Evolutionary conservation across 257 asterid genomes (phyloP), one percentile per base, ranked within the genome.

Genomic region (Fraxinus anomala): DNA sequence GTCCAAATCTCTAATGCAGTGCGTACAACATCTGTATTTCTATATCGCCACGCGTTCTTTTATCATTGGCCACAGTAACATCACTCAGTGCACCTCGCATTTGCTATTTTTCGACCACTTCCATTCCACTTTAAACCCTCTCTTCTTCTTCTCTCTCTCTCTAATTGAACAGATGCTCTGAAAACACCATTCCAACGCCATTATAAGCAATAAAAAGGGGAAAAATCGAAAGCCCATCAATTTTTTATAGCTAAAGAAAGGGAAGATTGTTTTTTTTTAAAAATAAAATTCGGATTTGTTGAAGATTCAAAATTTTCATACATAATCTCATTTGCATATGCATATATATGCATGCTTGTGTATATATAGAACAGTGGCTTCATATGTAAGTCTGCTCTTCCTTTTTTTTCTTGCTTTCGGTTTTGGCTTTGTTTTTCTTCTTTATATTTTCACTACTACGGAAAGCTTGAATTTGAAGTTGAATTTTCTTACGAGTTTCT

Each of bases 351-450:
- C 82, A 76, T 85, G 85, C 75, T 68, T 70, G 70, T 80, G 59
- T 78, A 75, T 78, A 69, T 82, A 81, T 76, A 80, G 67, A 83
- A 80, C 91, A 83, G 87, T 85, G 77, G 82, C 83, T 83, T 86
- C 83, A 75, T 47, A 83, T 74, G 87, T 80, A 85, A 84, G 89
- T 83, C 85, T 82, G 77, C 86, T 85, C 83, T 75, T 21, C 82
- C 54, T 79, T 23, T 81, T 82, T 75, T 39, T 80, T 84, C 83
- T 88, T 88, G 86, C 90, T 82, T 84, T 67, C 78, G 30, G 26
- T 75, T 79, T 81, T 79, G 90, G 90, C 85, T 81, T 84, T 88
- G 81, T 77, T 76, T 75, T 75, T 73, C 51, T 69, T 54, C 19
- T 70, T 33, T 72, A 28, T 54, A 74, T 68, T 54, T 75, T 74